phyloP scores from a whole-genome alignment of 768 basidiomycete species.

The Suillus luteus region DNA sequence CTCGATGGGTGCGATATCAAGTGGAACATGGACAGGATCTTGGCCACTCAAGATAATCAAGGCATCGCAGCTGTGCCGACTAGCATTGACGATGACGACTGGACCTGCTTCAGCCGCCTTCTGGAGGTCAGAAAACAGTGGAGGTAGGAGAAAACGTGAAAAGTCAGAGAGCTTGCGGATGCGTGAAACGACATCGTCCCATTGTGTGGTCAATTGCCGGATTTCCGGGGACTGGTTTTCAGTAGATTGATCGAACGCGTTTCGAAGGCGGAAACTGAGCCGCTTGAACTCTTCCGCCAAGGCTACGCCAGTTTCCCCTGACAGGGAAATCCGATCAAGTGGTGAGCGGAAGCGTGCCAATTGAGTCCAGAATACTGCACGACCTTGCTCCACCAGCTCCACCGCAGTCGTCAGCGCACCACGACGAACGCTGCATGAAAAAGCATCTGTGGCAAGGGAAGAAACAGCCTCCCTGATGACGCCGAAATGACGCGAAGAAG shows the following conservation, averaged over 20 bases:
- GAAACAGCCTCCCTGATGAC: not conserved
- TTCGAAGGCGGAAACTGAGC: not conserved
- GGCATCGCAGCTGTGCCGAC: conserved; percentile 10
- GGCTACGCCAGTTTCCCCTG: conserved; percentile 12
- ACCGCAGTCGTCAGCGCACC: conserved; percentile 26
- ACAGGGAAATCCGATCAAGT: conserved; percentile 14
- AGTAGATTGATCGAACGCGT: not conserved
- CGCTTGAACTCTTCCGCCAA: conserved; percentile 28
- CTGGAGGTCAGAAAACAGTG: conserved; percentile 12
- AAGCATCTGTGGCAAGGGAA: conserved; percentile 25
- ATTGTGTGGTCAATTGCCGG: conserved; percentile 17
- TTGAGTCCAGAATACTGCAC: conserved; percentile 32
- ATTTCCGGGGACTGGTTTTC: conserved; percentile 21
- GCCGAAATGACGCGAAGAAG: not conserved
- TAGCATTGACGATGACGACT: conserved; percentile 8
- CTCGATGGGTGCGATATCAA: not conserved
- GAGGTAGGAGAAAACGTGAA: conserved; percentile 15
- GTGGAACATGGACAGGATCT: not conserved
- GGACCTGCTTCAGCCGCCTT: conserved; percentile 8
- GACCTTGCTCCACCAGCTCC: conserved; percentile 38
- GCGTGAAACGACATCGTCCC: conserved; percentile 21
- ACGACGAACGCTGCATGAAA: conserved; percentile 26
- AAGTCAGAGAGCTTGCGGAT: conserved; percentile 24
- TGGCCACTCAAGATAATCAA: conserved; percentile 7
- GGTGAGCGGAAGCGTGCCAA: conserved; percentile 25